These are phyloP conservation scores for Tolypocladium inflatum DNA, from an alignment of 2,329 filamentous ascomycete genomes.

Conservation along the genomic window DNA sequence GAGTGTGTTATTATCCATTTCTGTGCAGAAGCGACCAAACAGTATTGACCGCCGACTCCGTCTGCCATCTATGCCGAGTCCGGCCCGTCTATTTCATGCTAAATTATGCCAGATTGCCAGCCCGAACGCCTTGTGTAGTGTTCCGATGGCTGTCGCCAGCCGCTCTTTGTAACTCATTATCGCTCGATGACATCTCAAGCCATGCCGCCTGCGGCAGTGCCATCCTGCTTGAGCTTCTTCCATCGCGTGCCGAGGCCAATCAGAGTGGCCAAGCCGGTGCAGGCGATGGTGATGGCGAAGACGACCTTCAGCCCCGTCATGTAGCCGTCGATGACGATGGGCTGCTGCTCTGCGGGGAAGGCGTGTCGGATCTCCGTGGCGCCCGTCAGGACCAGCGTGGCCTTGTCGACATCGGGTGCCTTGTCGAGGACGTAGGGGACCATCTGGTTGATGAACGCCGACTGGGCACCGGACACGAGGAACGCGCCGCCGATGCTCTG, in stretches of 20 bases:
- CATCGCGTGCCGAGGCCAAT: constrained; percentile 25
- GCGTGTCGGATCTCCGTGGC: constrained; percentile 45
- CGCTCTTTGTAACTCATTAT: background rate
- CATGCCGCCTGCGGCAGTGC: constrained; percentile 16
- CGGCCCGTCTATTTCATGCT: background rate
- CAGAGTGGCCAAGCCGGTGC: constrained; percentile 29
- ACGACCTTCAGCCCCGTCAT: constrained; percentile 54
- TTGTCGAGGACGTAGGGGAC: constrained; percentile 20
- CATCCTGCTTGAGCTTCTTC: constrained; percentile 24
- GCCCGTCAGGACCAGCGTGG: constrained; percentile 29
- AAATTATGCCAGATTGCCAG: background rate
- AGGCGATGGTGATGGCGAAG: constrained; percentile 46
- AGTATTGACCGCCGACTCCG: background rate
- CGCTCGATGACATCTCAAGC: constrained; percentile 11
- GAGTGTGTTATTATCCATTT: background rate
- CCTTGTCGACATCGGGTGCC: constrained; percentile 26
- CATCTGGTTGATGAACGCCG: constrained; percentile 36
- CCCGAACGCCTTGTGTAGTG: background rate
- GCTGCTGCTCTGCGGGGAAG: constrained; percentile 38
- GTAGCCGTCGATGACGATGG: constrained; percentile 49
- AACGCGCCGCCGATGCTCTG: constrained; percentile 42
- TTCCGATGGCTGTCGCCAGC: background rate
- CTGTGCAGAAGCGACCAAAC: background rate
- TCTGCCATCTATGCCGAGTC: background rate
- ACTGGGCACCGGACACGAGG: constrained; percentile 38